Evolutionary conservation across 192 early-diverging fungal genomes (phyloP).

Genomic region (Gigaspora rosea): DNA sequence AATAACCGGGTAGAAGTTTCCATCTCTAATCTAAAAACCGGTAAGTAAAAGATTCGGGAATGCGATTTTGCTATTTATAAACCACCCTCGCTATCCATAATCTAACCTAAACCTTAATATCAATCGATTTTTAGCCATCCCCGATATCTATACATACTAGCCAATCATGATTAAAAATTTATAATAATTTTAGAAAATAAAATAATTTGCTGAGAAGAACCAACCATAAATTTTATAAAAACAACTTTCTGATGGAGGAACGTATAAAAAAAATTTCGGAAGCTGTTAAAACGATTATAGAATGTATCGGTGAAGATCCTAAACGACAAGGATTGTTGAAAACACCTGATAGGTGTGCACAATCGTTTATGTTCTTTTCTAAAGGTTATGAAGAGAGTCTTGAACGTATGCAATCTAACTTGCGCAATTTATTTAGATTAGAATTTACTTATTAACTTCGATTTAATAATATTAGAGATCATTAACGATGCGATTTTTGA

Average conservation of each 20-base stretch:
- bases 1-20: too few relatives aligned
- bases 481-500: constrained; percentile 96
- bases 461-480: constrained; percentile 58
- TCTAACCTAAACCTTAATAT: too few relatives aligned
- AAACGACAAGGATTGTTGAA: constrained; percentile 91
- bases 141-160: too few relatives aligned
- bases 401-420: constrained; percentile 46
- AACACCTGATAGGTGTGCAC: constrained; percentile 95
- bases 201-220: too few relatives aligned
- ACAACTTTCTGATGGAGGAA: not conserved
- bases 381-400: constrained; percentile 97
- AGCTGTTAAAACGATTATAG: constrained; percentile 85
- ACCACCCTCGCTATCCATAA: too few relatives aligned
- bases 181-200: too few relatives aligned
- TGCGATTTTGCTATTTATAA: too few relatives aligned
- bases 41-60: too few relatives aligned
- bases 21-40: too few relatives aligned
- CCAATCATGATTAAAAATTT: too few relatives aligned
- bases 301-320: constrained; percentile 94
- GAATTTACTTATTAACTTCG: not conserved
- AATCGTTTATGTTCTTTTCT: constrained; percentile 96
- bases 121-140: too few relatives aligned
- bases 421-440: not conserved
- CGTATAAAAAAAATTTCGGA: constrained; percentile 79
- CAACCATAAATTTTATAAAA: too few relatives aligned